phyloP scores from a whole-genome alignment of 2,329 filamentous ascomycete species.

The Fusarium sp. region DNA sequence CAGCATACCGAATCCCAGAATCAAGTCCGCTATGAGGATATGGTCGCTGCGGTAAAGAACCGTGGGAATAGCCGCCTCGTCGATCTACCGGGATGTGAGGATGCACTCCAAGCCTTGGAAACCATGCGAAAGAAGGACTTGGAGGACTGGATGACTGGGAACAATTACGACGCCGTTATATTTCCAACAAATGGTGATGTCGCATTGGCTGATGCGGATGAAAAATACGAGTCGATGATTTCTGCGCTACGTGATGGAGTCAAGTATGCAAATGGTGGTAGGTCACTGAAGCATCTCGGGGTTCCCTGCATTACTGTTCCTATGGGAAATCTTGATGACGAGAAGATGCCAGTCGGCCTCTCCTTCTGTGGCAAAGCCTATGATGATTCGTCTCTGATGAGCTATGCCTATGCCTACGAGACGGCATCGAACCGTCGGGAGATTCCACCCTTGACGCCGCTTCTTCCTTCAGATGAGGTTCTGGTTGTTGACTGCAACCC shows the following conservation, averaged over 20 bases:
- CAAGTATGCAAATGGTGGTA: slow-evolving; percentile 64
- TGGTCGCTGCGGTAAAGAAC: background rate
- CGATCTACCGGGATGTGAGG: background rate
- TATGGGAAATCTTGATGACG: slow-evolving; percentile 61
- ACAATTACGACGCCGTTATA: background rate
- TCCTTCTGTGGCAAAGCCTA: slow-evolving; percentile 63
- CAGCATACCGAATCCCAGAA: slow-evolving; percentile 1
- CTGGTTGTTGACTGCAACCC: background rate
- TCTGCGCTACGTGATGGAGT: slow-evolving; percentile 56
- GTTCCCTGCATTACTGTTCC: slow-evolving; percentile 65
- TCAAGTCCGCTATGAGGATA: slow-evolving; percentile 6
- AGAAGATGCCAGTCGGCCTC: slow-evolving; percentile 62
- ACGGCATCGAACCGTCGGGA: background rate
- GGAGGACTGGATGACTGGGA: slow-evolving; percentile 2
- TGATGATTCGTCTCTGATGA: slow-evolving; percentile 52
- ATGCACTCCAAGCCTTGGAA: background rate
- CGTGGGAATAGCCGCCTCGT: background rate
- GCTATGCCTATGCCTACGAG: slow-evolving; percentile 40
- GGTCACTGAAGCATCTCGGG: slow-evolving; percentile 64
- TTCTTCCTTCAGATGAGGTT: background rate
- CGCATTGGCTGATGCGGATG: slow-evolving; percentile 60
- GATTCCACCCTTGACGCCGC: background rate
- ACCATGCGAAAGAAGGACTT: background rate
- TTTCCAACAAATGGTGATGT: slow-evolving; percentile 62
- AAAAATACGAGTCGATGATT: slow-evolving; percentile 30